Evolutionary conservation across 768 basidiomycete species (phyloP).

Genomic region (Leucocoprinus sp.): DNA sequence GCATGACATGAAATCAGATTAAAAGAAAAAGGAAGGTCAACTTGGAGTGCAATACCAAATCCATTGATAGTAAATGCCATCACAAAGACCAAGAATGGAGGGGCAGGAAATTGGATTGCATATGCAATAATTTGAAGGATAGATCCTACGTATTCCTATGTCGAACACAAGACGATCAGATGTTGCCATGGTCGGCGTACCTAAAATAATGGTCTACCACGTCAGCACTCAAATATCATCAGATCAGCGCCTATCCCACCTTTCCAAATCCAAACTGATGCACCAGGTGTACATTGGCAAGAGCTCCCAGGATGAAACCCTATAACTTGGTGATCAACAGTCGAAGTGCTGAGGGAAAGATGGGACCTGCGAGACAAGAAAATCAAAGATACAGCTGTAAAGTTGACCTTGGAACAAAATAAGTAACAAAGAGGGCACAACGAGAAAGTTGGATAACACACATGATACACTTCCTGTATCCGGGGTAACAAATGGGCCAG

Average conservation of each 20-base stretch:
- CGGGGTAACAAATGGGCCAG: slow-evolving; percentile 72
- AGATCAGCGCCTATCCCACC: slow-evolving; percentile 16
- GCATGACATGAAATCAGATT: background rate
- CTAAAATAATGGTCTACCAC: slow-evolving; percentile 10
- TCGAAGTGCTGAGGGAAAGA: background rate
- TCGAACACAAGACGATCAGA: no score
- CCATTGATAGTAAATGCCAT: slow-evolving; percentile 38
- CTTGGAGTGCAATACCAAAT: slow-evolving; percentile 36
- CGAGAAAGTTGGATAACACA: slow-evolving; percentile 17
- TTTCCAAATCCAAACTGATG: slow-evolving; percentile 35
- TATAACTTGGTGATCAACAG: slow-evolving; percentile 10
- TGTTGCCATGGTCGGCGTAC: background rate
- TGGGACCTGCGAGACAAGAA: slow-evolving; percentile 37
- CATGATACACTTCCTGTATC: slow-evolving; percentile 49
- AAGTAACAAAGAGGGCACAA: background rate
- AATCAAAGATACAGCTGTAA: slow-evolving; percentile 49
- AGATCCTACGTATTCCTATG: slow-evolving; percentile 32
- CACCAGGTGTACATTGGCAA: slow-evolving; percentile 29
- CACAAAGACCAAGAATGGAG: slow-evolving; percentile 58
- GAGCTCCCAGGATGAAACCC: slow-evolving; percentile 35
- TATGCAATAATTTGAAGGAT: slow-evolving; percentile 46
- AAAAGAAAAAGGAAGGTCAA: slow-evolving; percentile 15
- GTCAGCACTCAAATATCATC: background rate
- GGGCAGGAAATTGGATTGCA: slow-evolving; percentile 42
- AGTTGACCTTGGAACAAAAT: slow-evolving; percentile 30